A percentile compares a stretch with the other conserved stretches of the same genome.
phyloP scores from a whole-genome alignment of 2,329 filamentous ascomycete species.

The Pseudonectria buxi region DNA sequence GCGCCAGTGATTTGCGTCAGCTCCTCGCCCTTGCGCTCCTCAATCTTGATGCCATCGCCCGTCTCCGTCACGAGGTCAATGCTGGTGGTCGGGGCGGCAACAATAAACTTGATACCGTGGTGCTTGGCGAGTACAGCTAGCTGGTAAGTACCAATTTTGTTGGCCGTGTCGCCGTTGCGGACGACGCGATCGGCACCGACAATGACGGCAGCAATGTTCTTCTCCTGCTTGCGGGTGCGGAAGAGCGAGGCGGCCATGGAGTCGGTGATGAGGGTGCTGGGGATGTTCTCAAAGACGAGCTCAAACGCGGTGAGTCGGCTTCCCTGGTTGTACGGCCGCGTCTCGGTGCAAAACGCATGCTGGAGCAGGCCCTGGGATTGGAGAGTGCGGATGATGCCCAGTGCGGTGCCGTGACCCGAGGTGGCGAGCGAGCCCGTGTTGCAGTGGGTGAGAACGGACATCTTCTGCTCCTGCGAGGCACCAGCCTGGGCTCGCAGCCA shows the following conservation, averaged over 20 bases:
- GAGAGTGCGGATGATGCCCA: conserved; percentile 87
- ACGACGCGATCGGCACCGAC: conserved; percentile 94
- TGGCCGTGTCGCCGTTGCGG: conserved; percentile 94
- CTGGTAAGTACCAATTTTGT: conserved; percentile 95
- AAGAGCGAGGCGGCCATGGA: conserved; percentile 93
- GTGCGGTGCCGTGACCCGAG: conserved; percentile 92
- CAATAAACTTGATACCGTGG: conserved; percentile 89
- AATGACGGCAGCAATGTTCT: conserved; percentile 76
- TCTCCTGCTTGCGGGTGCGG: conserved; percentile 49
- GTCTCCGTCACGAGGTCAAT: conserved; percentile 78
- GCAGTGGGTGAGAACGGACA: conserved; percentile 94
- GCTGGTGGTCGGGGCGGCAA: conserved; percentile 89
- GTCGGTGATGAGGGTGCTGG: conserved; percentile 86
- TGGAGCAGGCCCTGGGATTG: conserved; percentile 58
- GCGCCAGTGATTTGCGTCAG: conserved; percentile 80
- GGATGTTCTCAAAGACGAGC: conserved; percentile 88
- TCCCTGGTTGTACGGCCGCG: conserved; percentile 94
- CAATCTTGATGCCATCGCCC: conserved; percentile 79
- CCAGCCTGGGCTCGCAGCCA: conserved; percentile 65
- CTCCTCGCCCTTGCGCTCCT: conserved; percentile 76
- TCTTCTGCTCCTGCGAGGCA: conserved; percentile 37
- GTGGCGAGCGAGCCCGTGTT: conserved; percentile 97
- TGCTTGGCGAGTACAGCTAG: conserved; percentile 83
- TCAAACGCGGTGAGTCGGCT: conserved; percentile 93
- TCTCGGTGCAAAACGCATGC: conserved; percentile 94